Base-by-base conservation (phyloP, 1,139 yeast species). In the Zhuliangozyma parablackwelliae region DNA sequence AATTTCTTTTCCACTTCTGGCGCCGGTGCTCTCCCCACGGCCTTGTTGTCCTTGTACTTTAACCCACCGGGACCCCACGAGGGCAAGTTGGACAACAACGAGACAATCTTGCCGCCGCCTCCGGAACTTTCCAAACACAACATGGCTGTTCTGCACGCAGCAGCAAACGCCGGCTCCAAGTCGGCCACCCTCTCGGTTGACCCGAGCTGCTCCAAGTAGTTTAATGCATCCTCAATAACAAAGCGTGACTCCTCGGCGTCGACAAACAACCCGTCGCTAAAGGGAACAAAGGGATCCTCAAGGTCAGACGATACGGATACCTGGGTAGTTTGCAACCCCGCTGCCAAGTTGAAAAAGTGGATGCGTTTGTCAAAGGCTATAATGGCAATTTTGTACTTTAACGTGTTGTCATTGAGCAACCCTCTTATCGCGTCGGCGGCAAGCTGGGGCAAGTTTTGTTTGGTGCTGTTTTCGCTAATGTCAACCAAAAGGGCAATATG, bases 61-160 rank as follows among this genome's bases (percentile, higher is more conserved):
- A 90, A 69, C n/a, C 75, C 69, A 2, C 97, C 97, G 1, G 92
- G 86, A 0, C 96, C 96, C 74, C 81, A 74, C 1, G 88, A 75
- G 7, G 98, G 96, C 28, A 89, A 60, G 1, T 80, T 65, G 2
- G 88, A 72, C 35, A 90, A 64, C 5, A 86, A 59, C 0, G 87
- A 74, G 13, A 85, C 75, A 28, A 90, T 80, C 49, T 90, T 87
- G 47, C 97, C 97, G 40, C 96, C 96, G 39, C 95, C 95, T 0
- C 83, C 82, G 28, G 71, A 72, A 23, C 64, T 57, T 29, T 72
- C 72, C 31, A 90, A 65, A n/a, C 90, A 81, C 45, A 77, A 55
- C 50, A 72, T 65, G 0, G 94, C 92, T 2, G 83, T 78, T 39
- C 80, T 71, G 32, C 89, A 61, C 1, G 95, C 96, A 1, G 87